Conservation (phyloP, 1,284 basidiomycete genomes). For the Boletellus dicymbophilus region DNA sequence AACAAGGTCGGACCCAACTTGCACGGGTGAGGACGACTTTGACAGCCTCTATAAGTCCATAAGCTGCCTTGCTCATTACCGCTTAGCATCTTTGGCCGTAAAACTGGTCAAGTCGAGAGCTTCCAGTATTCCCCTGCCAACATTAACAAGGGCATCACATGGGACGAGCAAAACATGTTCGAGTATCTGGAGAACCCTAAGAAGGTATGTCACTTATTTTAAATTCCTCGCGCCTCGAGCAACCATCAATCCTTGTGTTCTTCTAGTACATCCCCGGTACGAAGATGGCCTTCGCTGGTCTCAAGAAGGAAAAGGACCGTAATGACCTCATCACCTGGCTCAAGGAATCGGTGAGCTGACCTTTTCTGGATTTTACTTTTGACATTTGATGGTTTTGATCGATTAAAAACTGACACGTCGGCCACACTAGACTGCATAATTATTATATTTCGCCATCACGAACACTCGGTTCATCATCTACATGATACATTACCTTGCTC, state of each 20-base stretch:
- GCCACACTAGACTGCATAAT: slow-evolving; percentile 25
- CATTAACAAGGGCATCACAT: slow-evolving; percentile 91
- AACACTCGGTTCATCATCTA: slow-evolving; percentile 8
- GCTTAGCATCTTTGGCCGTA: slow-evolving; percentile 77
- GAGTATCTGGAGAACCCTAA: slow-evolving; percentile 97
- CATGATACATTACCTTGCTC: slow-evolving; percentile 21
- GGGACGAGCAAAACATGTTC: slow-evolving; percentile 88
- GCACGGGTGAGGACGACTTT: too few relatives aligned
- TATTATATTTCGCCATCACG: slow-evolving; percentile 16
- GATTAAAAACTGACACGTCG: neutral
- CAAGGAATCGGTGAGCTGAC: slow-evolving; percentile 62
- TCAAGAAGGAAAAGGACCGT: slow-evolving; percentile 98
- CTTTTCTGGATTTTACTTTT: neutral
- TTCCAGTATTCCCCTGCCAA: slow-evolving; percentile 97
- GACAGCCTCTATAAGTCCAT: too few relatives aligned
- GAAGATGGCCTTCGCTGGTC: slow-evolving; percentile 97
- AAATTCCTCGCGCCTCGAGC: neutral
- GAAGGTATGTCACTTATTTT: slow-evolving; percentile 59
- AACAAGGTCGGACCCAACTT: slow-evolving; percentile 87
- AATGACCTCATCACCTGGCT: slow-evolving; percentile 85
- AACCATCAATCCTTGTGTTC: neutral
- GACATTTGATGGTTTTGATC: neutral
- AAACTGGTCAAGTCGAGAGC: slow-evolving; percentile 85
- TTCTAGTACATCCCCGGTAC: slow-evolving; percentile 90
- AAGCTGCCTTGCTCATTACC: neutral